phyloP scores from a whole-genome alignment of 164 flowering plant species.

The Piper longum region DNA sequence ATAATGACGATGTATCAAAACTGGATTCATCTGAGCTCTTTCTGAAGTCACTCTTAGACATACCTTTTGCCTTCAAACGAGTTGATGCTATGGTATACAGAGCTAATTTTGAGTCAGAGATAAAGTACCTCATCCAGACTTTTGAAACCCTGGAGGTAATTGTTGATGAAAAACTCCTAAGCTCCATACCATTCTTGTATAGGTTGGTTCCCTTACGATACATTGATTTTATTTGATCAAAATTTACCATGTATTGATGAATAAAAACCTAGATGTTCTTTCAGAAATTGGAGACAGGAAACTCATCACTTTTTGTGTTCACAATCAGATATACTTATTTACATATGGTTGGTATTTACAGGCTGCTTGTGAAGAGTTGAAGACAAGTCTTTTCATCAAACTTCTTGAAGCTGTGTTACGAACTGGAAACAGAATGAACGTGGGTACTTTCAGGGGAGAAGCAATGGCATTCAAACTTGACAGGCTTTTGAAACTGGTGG shows the following conservation, averaged over 20 bases:
- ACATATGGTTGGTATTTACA: conserved; percentile 15
- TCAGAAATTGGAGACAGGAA: too few species aligned
- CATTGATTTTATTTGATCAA: too few species aligned
- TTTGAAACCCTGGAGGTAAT: too few species aligned
- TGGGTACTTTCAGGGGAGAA: conserved; percentile 91
- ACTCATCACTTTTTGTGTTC: too few species aligned
- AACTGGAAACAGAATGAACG: conserved; percentile 97
- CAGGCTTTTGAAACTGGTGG: too few species aligned
- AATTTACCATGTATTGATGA: too few species aligned
- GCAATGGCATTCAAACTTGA: conserved; percentile 94
- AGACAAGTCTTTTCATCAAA: conserved; percentile 79
- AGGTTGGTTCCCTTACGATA: too few species aligned
- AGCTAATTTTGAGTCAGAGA: conserved; percentile 87
- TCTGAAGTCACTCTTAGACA: conserved; percentile 69
- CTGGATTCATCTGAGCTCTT: conserved; percentile 89
- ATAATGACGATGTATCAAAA: conserved; percentile 61
- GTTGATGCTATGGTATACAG: conserved; percentile 93
- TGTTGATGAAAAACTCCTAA: conserved; percentile 63
- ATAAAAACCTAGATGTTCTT: too few species aligned
- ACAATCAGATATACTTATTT: too few species aligned
- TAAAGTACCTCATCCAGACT: too few species aligned
- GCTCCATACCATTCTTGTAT: too few species aligned
- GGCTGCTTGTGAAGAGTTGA: conserved; percentile 85
- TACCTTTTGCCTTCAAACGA: conserved; percentile 91
- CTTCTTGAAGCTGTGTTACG: conserved; percentile 95